These are phyloP conservation scores for Kodamaea leandrae DNA, from an alignment of 805 yeast species.

Conservation along the genomic window DNA sequence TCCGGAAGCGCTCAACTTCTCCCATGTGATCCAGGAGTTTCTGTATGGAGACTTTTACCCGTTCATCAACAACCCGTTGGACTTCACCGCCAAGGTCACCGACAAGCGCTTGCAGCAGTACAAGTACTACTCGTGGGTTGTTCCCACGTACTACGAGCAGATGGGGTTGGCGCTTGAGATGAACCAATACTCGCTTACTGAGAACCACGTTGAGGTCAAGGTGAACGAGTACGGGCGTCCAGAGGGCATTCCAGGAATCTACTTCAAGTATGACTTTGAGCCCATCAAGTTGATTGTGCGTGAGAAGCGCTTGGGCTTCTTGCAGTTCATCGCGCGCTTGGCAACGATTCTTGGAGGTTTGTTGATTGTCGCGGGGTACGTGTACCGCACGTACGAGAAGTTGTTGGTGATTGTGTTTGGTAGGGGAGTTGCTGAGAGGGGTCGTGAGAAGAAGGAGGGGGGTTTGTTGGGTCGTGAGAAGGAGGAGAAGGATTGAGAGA, in stretches of 20 bases:
- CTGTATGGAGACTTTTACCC: constrained; percentile 93
- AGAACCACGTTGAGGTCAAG: constrained; percentile 34
- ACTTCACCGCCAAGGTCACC: constrained; percentile 62
- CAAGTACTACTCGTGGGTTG: constrained; percentile 72
- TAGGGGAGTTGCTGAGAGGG: constrained; percentile 48
- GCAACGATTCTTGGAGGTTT: constrained; percentile 84
- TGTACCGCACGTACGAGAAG: constrained; percentile 56
- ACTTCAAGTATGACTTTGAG: constrained; percentile 83
- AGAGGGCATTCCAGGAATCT: constrained; percentile 68
- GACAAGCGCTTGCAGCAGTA: constrained; percentile 48
- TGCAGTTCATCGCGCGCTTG: constrained; percentile 72
- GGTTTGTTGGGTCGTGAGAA: constrained; percentile 15
- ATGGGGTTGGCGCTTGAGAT: constrained; percentile 75
- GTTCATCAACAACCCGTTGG: constrained; percentile 82
- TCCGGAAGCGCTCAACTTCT: constrained; percentile 59
- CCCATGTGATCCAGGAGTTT: constrained; percentile 82
- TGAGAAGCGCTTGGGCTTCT: constrained; percentile 73
- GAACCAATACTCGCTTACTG: constrained; percentile 77
- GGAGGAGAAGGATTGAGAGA: not conserved
- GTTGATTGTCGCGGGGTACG: constrained; percentile 65
- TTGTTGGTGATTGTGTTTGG: constrained; percentile 55
- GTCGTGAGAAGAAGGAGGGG: constrained; percentile 44
- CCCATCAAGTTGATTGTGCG: constrained; percentile 69
- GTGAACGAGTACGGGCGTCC: constrained; percentile 19
- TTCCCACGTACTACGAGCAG: constrained; percentile 74